A percentile compares a stretch with the other conserved stretches of the same genome.
Evolutionary conservation across 2,329 filamentous ascomycete species (phyloP).

Genomic region (Colletotrichum incanum): DNA sequence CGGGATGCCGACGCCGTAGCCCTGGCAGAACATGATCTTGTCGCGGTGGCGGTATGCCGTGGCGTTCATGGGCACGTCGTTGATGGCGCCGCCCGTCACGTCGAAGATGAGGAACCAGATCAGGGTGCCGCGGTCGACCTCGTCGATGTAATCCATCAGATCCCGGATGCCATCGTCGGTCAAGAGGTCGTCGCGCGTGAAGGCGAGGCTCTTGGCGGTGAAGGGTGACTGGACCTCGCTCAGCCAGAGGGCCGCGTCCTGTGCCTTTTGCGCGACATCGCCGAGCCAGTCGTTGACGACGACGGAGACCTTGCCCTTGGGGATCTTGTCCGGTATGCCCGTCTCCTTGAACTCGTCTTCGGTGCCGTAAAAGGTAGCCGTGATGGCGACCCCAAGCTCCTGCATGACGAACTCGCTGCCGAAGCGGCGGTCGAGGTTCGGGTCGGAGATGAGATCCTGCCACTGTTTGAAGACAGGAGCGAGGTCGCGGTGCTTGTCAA

Average conservation of each 20-base stretch:
- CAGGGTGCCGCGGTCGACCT: constrained; percentile 63
- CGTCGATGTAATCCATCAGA: constrained; percentile 70
- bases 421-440: constrained; percentile 71
- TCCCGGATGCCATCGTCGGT: constrained; percentile 60
- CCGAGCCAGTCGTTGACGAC: constrained; percentile 76
- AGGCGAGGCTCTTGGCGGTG: constrained; percentile 71
- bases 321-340: constrained; percentile 65
- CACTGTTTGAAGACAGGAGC: constrained; percentile 68
- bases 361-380: constrained; percentile 74
- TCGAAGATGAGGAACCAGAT: constrained; percentile 77
- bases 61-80: constrained; percentile 68
- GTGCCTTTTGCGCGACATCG: constrained; percentile 67
- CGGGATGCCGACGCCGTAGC: constrained; percentile 69
- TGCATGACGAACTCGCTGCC: constrained; percentile 70
- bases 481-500: constrained; percentile 64
- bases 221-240: constrained; percentile 66
- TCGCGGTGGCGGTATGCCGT: constrained; percentile 77
- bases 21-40: constrained; percentile 75
- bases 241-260: constrained; percentile 64
- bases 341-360: constrained; percentile 68
- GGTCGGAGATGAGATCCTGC: constrained; percentile 71
- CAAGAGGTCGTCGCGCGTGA: constrained; percentile 65
- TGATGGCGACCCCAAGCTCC: constrained; percentile 69
- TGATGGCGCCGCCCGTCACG: constrained; percentile 72
- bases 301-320: constrained; percentile 56